Conservation (phyloP, 1,284 basidiomycete genomes). For the Fistulina hepatica region DNA sequence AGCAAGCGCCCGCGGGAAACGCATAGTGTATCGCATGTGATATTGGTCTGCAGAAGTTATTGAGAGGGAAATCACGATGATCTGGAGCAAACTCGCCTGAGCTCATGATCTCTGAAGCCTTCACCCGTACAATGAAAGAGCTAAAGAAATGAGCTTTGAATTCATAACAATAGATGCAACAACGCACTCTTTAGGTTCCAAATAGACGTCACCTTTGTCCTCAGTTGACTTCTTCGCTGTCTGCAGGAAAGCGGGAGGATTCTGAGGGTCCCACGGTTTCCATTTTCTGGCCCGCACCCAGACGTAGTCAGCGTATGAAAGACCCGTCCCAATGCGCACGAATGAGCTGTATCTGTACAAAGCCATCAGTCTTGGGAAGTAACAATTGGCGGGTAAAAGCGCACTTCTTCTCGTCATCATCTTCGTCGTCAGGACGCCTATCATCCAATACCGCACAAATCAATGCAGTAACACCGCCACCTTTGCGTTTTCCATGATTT, state of each 20-base stretch:
- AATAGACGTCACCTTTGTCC: conserved; percentile 73
- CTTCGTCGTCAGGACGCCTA: conserved; percentile 35
- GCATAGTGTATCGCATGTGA: conserved; percentile 67
- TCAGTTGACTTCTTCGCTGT: conserved; percentile 50
- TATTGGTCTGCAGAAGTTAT: conserved; percentile 46
- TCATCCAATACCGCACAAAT: conserved; percentile 73
- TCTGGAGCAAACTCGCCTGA: conserved; percentile 37
- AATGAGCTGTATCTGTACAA: conserved; percentile 66
- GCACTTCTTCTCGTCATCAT: conserved; percentile 56
- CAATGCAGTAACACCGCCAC: conserved; percentile 72
- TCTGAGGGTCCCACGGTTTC: conserved; percentile 60
- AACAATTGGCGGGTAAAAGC: conserved; percentile 10
- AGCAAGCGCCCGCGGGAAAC: conserved; percentile 75
- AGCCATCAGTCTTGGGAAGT: conserved; percentile 1
- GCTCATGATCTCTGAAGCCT: conserved; percentile 77
- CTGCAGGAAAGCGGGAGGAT: conserved; percentile 51
- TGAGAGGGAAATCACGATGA: not conserved
- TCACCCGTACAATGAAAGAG: conserved; percentile 81
- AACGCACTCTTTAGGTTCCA: conserved; percentile 67
- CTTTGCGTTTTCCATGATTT: conserved; percentile 62
- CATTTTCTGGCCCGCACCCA: conserved; percentile 70
- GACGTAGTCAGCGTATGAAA: conserved; percentile 75
- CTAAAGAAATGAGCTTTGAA: conserved; percentile 26
- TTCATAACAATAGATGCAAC: not conserved
- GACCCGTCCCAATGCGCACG: conserved; percentile 77